Conservation (phyloP, 2,329 filamentous ascomycete species). For the Raffaelea ambrosiae region DNA sequence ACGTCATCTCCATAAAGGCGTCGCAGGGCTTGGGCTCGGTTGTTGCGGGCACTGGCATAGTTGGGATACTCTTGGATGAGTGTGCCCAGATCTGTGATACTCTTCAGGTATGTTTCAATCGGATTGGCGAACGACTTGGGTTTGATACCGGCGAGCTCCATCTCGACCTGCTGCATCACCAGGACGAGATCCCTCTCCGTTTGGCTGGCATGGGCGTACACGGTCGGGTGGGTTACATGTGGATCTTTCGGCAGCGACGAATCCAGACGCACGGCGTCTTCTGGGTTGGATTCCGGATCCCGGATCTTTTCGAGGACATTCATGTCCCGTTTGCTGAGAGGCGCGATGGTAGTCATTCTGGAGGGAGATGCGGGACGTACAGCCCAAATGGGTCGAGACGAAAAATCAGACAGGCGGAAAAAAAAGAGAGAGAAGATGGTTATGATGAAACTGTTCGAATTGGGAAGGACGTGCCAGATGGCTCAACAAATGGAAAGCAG, state of each 20-base stretch:
- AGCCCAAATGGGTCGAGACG: neutral
- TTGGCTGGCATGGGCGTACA: constrained; percentile 42
- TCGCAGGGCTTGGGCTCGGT: constrained; percentile 60
- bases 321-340: constrained; percentile 50
- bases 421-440: neutral
- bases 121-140: constrained; percentile 23
- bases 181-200: constrained; percentile 46
- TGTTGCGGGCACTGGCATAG: constrained; percentile 68
- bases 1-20: constrained; percentile 54
- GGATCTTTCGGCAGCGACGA: constrained; percentile 47
- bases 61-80: constrained; percentile 50
- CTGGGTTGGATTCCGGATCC: constrained; percentile 55
- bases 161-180: constrained; percentile 46
- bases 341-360: constrained; percentile 16
- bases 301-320: constrained; percentile 59
- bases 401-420: too few relatives aligned
- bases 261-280: constrained; percentile 45
- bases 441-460: too few relatives aligned
- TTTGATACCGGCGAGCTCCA: constrained; percentile 36
- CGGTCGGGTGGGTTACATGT: constrained; percentile 38
- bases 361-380: neutral
- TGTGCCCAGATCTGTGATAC: constrained; percentile 39
- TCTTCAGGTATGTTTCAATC: constrained; percentile 35
- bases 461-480: too few relatives aligned
- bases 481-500: too few relatives aligned